Conservation (phyloP, 768 basidiomycete genomes). For the Pulveroboletus frians region DNA sequence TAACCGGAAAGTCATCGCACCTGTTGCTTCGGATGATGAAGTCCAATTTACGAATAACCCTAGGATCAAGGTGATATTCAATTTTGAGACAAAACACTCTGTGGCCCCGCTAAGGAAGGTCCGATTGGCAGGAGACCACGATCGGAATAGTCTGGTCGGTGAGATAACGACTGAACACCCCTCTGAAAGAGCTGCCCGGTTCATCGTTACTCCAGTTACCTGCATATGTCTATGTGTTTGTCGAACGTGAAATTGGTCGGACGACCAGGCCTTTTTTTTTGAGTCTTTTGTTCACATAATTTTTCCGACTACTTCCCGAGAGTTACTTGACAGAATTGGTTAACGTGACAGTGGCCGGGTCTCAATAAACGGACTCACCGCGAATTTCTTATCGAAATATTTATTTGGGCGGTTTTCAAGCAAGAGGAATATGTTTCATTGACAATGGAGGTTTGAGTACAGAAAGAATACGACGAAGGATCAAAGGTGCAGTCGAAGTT, state of each 20-base stretch:
- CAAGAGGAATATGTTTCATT: conserved; percentile 33
- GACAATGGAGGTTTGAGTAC: conserved; percentile 40
- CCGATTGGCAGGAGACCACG: conserved; percentile 35
- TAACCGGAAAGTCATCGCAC: conserved; percentile 58
- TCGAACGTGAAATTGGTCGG: neutral
- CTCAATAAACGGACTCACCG: conserved; percentile 24
- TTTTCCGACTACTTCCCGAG: neutral
- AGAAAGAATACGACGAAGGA: conserved; percentile 40
- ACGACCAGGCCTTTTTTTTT: neutral
- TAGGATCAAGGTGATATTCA: conserved; percentile 63
- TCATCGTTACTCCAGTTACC: conserved; percentile 31
- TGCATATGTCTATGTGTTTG: neutral
- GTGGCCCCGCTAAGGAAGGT: conserved; percentile 51
- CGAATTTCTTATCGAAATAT: conserved; percentile 29
- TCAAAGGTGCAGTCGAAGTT: neutral
- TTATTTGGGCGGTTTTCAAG: conserved; percentile 34
- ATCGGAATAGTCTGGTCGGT: conserved; percentile 47
- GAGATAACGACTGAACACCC: conserved; percentile 46
- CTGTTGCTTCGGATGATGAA: conserved; percentile 65
- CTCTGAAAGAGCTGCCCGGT: conserved; percentile 42
- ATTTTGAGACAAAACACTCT: conserved; percentile 50
- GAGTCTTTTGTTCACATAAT: neutral
- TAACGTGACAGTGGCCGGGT: conserved; percentile 15
- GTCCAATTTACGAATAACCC: conserved; percentile 51
- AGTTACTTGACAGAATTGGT: too few relatives aligned